A percentile compares a stretch with the other conserved stretches of the same genome.
Conservation (phyloP, 2,329 filamentous ascomycete species). For the Lecanicillium sp. region DNA sequence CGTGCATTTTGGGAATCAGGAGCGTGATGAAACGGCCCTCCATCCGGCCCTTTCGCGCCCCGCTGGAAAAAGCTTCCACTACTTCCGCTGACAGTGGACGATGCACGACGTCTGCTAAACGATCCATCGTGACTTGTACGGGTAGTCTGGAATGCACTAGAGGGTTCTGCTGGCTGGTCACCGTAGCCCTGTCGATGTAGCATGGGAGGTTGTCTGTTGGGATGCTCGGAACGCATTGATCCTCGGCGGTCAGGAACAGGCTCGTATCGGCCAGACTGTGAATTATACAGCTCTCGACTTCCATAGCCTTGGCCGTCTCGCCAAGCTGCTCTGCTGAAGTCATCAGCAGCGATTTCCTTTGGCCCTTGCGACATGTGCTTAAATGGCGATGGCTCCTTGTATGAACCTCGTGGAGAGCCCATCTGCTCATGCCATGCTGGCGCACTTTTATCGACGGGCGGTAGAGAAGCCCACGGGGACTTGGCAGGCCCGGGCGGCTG, state of each 20-base stretch:
- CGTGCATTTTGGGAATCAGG: slow-evolving; percentile 35
- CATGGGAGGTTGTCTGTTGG: slow-evolving; percentile 64
- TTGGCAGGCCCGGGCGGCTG: slow-evolving; percentile 63
- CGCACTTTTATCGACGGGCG: slow-evolving; percentile 74
- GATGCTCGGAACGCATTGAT: slow-evolving; percentile 57
- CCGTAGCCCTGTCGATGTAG: slow-evolving; percentile 62
- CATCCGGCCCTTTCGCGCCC: slow-evolving; percentile 34
- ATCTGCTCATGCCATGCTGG: slow-evolving; percentile 55
- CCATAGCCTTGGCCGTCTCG: slow-evolving; percentile 57
- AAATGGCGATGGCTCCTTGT: slow-evolving; percentile 46
- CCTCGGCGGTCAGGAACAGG: slow-evolving; percentile 73
- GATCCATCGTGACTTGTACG: slow-evolving; percentile 57
- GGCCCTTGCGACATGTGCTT: slow-evolving; percentile 44
- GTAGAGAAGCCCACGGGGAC: slow-evolving; percentile 84
- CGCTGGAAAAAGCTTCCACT: slow-evolving; percentile 64
- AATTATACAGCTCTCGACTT: slow-evolving; percentile 80
- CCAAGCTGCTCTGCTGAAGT: slow-evolving; percentile 80
- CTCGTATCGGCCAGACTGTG: slow-evolving; percentile 89
- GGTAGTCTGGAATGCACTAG: slow-evolving; percentile 75
- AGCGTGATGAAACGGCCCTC: slow-evolving; percentile 24
- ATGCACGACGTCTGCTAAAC: slow-evolving; percentile 71
- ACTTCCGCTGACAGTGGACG: slow-evolving; percentile 84
- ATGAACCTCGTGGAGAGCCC: slow-evolving; percentile 35
- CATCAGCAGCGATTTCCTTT: slow-evolving; percentile 87
- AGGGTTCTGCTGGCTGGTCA: slow-evolving; percentile 72